Percentiles rank a stretch among this genome's conserved stretches.
Conservation (phyloP, 257 asterid genomes). For the Forsythia viridissima region DNA sequence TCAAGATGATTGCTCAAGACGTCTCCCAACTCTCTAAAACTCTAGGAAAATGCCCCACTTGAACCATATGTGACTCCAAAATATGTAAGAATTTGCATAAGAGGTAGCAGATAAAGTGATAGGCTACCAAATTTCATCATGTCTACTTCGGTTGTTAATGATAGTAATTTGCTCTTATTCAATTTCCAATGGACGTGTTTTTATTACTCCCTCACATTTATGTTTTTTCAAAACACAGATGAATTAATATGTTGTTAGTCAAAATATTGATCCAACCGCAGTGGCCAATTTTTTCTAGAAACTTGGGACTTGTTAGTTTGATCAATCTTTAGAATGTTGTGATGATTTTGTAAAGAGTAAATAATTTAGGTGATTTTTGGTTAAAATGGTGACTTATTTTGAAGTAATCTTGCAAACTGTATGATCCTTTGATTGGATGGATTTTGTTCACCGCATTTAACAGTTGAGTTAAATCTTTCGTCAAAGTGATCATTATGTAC, state of each 20-base stretch:
- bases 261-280: slow-evolving; percentile 93
- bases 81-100: slow-evolving; percentile 54
- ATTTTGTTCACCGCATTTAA: slow-evolving; percentile 15
- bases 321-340: slow-evolving; percentile 13
- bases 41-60: slow-evolving; percentile 99
- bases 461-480: neutral
- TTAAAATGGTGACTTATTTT: neutral
- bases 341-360: neutral
- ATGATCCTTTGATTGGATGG: neutral
- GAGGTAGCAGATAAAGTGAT: slow-evolving; percentile 9
- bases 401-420: slow-evolving; percentile 3
- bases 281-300: slow-evolving; percentile 95
- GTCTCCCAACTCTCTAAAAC: slow-evolving; percentile 75
- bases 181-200: slow-evolving; percentile 11
- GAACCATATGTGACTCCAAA: slow-evolving; percentile 96
- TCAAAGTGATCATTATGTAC: slow-evolving; percentile 6
- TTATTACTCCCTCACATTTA: slow-evolving; percentile 17
- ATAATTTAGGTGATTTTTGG: neutral
- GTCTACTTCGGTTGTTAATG: slow-evolving; percentile 12
- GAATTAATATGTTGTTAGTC: slow-evolving; percentile 92
- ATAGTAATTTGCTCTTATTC: slow-evolving; percentile 22
- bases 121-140: slow-evolving; percentile 8
- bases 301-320: slow-evolving; percentile 92
- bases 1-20: slow-evolving; percentile 99
- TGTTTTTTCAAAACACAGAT: slow-evolving; percentile 53